phyloP scores from a whole-genome alignment of 1,139 yeast genomes.

The Wickerhamomyces sp. region DNA sequence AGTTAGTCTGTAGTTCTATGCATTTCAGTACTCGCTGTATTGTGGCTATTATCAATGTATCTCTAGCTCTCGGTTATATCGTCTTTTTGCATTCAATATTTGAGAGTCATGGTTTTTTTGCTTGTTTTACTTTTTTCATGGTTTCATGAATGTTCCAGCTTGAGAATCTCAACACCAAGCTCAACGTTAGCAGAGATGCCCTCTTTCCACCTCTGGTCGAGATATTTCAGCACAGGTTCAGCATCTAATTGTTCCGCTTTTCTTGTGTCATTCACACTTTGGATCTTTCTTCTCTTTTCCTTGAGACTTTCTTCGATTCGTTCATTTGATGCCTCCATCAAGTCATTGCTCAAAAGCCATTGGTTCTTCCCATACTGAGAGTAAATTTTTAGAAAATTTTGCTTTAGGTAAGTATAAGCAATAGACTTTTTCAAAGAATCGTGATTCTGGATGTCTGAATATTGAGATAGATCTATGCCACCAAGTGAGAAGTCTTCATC shows the following conservation, averaged over 20 bases:
- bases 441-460: slow-evolving; percentile 12
- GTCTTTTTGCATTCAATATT: too few relatives aligned
- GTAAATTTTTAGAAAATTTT: slow-evolving; percentile 8
- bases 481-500: slow-evolving; percentile 14
- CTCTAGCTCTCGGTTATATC: too few relatives aligned
- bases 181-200: slow-evolving; percentile 18
- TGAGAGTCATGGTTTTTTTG: too few relatives aligned
- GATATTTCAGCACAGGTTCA: slow-evolving; percentile 14
- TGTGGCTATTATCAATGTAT: too few relatives aligned
- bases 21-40: too few relatives aligned
- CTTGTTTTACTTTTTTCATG: too few relatives aligned
- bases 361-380: slow-evolving; percentile 11
- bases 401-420: slow-evolving; percentile 15
- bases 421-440: slow-evolving; percentile 14
- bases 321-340: slow-evolving; percentile 7
- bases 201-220: slow-evolving; percentile 18
- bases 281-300: slow-evolving; percentile 14
- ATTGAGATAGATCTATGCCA: slow-evolving; percentile 17
- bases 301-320: slow-evolving; percentile 7
- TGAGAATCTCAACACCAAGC: slow-evolving; percentile 18
- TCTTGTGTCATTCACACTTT: slow-evolving; percentile 16
- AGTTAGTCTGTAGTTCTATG: too few relatives aligned
- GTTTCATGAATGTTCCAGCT: too few relatives aligned
- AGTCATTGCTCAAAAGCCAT: slow-evolving; percentile 17
- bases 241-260: slow-evolving; percentile 10